Conservation (phyloP, 2,329 filamentous ascomycete genomes). For the Arthrobotrys musiformis region DNA sequence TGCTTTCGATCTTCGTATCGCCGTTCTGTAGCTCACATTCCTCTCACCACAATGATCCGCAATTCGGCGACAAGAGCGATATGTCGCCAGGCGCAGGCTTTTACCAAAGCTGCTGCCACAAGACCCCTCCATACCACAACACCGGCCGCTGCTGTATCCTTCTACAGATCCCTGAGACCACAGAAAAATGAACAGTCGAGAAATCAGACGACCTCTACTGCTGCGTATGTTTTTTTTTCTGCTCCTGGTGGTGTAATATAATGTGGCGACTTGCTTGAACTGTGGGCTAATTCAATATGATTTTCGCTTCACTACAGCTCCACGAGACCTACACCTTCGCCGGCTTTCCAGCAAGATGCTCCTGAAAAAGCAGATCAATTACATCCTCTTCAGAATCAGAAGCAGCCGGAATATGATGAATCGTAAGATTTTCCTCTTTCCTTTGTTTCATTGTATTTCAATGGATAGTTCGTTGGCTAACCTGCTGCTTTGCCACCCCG, state of each 20-base stretch:
- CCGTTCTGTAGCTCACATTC: slow-evolving; percentile 10
- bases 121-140: slow-evolving; percentile 63
- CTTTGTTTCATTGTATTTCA: slow-evolving; percentile 9
- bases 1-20: slow-evolving; percentile 2
- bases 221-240: slow-evolving; percentile 67
- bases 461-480: slow-evolving; percentile 33
- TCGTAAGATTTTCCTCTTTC: slow-evolving; percentile 72
- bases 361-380: slow-evolving; percentile 69
- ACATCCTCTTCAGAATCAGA: slow-evolving; percentile 73
- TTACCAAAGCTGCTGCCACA: slow-evolving; percentile 51
- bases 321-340: slow-evolving; percentile 61
- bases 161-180: slow-evolving; percentile 62
- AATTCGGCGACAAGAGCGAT: slow-evolving; percentile 53
- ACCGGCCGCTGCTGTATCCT: slow-evolving; percentile 64
- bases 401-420: slow-evolving; percentile 77
- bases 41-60: slow-evolving; percentile 40
- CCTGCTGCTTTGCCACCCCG: background rate
- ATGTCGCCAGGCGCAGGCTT: slow-evolving; percentile 47
- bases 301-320: slow-evolving; percentile 58
- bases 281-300: slow-evolving; percentile 13
- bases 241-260: background rate
- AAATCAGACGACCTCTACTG: slow-evolving; percentile 63
- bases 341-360: slow-evolving; percentile 66
- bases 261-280: background rate
- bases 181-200: slow-evolving; percentile 60